phyloP scores from a whole-genome alignment of 495 filamentous ascomycete genomes.

The Clohesyomyces aquaticus region DNA sequence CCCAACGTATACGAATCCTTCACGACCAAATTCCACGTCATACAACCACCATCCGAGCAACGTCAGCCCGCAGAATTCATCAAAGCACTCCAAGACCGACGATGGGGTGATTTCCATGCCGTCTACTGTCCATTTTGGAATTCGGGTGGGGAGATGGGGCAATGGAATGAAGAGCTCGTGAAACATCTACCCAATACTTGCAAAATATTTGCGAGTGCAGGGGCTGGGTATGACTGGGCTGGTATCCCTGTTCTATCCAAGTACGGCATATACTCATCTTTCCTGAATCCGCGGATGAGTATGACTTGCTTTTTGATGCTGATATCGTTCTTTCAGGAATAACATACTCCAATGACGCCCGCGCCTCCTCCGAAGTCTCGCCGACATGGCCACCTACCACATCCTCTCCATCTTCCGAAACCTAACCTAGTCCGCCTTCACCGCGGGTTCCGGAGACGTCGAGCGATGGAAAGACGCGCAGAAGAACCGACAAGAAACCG shows the following conservation, averaged over 20 bases:
- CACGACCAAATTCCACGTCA: slow-evolving; percentile 57
- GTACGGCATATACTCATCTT: slow-evolving; percentile 55
- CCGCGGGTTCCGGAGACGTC: slow-evolving; percentile 48
- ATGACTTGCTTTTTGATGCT: background rate
- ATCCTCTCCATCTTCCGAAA: slow-evolving; percentile 66
- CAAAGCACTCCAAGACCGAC: slow-evolving; percentile 51
- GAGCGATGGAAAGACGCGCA: slow-evolving; percentile 59
- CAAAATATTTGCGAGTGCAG: slow-evolving; percentile 68
- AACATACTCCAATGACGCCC: slow-evolving; percentile 66
- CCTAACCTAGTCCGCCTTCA: slow-evolving; percentile 60
- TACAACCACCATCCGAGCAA: slow-evolving; percentile 41
- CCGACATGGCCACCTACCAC: slow-evolving; percentile 62
- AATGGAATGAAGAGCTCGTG: slow-evolving; percentile 71
- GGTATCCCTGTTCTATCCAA: slow-evolving; percentile 64
- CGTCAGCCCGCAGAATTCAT: slow-evolving; percentile 57
- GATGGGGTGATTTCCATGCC: slow-evolving; percentile 70
- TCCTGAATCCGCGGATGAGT: slow-evolving; percentile 1
- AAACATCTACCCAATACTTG: slow-evolving; percentile 62
- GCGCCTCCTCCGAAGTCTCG: slow-evolving; percentile 67
- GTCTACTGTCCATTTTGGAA: slow-evolving; percentile 76
- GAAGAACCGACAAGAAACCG: slow-evolving; percentile 52
- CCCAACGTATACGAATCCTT: slow-evolving; percentile 61
- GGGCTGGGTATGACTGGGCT: slow-evolving; percentile 73
- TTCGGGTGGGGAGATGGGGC: slow-evolving; percentile 71
- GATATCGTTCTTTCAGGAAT: slow-evolving; percentile 54